Evolutionary conservation across 1,284 basidiomycete species (phyloP), one percentile per base, ranked within the genome.

Genomic region (Tilletia walkeri): DNA sequence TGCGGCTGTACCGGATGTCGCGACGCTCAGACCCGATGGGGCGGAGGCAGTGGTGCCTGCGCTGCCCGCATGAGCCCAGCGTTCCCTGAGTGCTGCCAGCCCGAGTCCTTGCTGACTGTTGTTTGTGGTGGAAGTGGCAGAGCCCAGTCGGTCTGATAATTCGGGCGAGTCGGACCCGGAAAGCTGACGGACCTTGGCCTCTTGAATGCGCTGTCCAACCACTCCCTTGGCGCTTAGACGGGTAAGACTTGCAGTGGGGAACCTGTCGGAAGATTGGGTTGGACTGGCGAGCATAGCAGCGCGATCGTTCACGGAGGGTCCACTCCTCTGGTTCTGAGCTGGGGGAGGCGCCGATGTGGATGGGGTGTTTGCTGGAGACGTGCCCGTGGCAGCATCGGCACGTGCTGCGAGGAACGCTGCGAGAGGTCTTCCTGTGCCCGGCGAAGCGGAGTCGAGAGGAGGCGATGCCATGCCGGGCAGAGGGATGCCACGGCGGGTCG

Each of bases 131-230:
- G n/a, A n/a, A n/a, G 9, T 45, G 24, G 24, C 24, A 30, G 24
- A 30, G 24, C 24, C 24, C 24, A 30, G 38, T n/a, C 50, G 59
- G 24, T 67, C 63, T 30, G 14, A 14, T 45, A 3, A 14, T 45
- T 45, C 41, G 41, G 41, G 66, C 30, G 41, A 6, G 65, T 34
- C 4, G 71, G 71, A 41, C 61, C 63, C 65, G 41, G 49, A 30
- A 54, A 61, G 47, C 47, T 73, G 16, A 61, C 79, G 71, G 69
- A 75, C 67, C 67, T 78, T 73, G 4, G 79, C 79, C 74, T 80
- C 79, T 47, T 74, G 73, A 59, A 80, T 73, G 20, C 79, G 72
- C 71, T 80, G 79, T 0, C 75, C 77, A 36, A 80, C 79, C 78
- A 78, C 77, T 61, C 73, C 74, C 54, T 78, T 72, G 30, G 75